Base-by-base conservation (phyloP, 257 asterid species). In the Scutellaria barbata region DNA sequence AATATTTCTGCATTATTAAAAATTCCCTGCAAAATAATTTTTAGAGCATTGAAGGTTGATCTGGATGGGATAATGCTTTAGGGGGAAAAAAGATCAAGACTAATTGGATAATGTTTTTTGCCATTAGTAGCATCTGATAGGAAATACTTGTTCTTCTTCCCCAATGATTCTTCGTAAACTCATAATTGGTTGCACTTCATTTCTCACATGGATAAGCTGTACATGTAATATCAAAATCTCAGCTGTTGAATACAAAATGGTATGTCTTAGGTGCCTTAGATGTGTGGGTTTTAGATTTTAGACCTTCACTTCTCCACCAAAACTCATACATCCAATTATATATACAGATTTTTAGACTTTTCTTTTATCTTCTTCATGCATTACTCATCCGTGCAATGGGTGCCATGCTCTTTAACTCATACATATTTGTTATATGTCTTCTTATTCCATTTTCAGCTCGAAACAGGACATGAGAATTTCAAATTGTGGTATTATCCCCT, bases 211-310 rank as follows among this genome's bases (percentile, higher is more conserved):
- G 48, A 57, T 16, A 50, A 12, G 33, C 47, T 63, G 41, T 20
- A 43, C 56, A 35, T 22, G 18, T 18, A 14, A 48, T 40, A 41
- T 25, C 50, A 71, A 46, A 42, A 55, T 33, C 55, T 57, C 48
- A 59, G 68, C 75, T 70, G 37, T 70, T 43, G 66, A 18, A 25
- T 42, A 33, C 39, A 59, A 71, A 35, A 10, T 60, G 48, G 45
- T 53, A 58, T 47, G 6, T 46, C 50, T 71, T 33, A 46, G 50
- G 50, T 59, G 43, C 67, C 42, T 69, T 17, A 16, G 58, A 45
- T 10, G 22, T 57, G 75, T 46, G 46, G 68, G 30, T 45, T 35
- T 45, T 25, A 30, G 6, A 35, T 6, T 43, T 16, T 35, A 17
- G 6, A 42, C 47, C 11, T 12, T 30, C n/a, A 22, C 16, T 14